phyloP scores from a whole-genome alignment of 257 asterid genomes.

The Nicotiana otophora region DNA sequence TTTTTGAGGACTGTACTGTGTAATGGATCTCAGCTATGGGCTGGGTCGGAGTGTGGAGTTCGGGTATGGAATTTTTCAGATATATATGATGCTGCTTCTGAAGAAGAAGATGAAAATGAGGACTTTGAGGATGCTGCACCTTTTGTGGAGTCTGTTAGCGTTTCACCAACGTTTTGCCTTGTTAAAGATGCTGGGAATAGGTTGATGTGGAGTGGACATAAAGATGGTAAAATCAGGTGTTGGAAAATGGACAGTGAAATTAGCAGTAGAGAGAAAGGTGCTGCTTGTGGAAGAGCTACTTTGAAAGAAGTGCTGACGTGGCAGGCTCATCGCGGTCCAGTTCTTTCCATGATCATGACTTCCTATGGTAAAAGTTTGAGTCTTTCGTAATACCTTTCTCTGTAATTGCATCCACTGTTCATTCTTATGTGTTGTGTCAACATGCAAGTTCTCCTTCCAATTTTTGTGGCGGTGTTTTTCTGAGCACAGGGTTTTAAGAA shows the following conservation, averaged over 20 bases:
- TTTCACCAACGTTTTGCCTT: slow-evolving; percentile 55
- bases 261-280: slow-evolving; percentile 17
- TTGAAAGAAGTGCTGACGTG: slow-evolving; percentile 68
- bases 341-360: slow-evolving; percentile 73
- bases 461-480: no score
- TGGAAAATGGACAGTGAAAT: slow-evolving; percentile 62
- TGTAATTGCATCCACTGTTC: not conserved
- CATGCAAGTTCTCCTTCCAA: not conserved
- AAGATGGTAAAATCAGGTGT: slow-evolving; percentile 77
- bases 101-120: slow-evolving; percentile 30
- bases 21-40: slow-evolving; percentile 79
- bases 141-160: slow-evolving; percentile 52
- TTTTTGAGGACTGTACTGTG: slow-evolving; percentile 59
- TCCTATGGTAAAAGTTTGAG: slow-evolving; percentile 52
- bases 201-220: slow-evolving; percentile 92
- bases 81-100: slow-evolving; percentile 38
- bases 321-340: slow-evolving; percentile 91
- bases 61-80: slow-evolving; percentile 70
- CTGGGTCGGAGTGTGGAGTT: slow-evolving; percentile 85
- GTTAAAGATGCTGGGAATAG: slow-evolving; percentile 72
- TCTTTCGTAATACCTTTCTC: not conserved
- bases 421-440: not conserved
- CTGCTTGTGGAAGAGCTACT: slow-evolving; percentile 22
- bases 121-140: slow-evolving; percentile 58
- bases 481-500: no score